phyloP scores from a whole-genome alignment of 164 flowering plant genomes.

The Houttuynia cordata region DNA sequence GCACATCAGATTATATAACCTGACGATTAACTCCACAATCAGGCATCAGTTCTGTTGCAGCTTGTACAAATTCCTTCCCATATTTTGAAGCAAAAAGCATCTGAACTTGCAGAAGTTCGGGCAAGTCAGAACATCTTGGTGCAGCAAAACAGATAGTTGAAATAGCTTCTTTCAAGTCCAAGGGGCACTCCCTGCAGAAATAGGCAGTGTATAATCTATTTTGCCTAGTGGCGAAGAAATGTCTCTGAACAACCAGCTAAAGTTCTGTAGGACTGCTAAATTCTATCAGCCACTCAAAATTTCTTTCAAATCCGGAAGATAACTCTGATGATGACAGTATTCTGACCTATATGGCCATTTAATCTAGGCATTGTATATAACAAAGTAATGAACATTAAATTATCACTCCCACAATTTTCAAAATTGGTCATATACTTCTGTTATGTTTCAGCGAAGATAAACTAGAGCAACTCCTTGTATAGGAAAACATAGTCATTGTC shows the following conservation, averaged over 20 bases:
- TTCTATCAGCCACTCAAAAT: no score
- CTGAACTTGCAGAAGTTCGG: conserved; percentile 89
- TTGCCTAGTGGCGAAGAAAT: background rate
- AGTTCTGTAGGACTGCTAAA: background rate
- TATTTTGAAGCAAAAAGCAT: conserved; percentile 66
- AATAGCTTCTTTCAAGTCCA: conserved; percentile 94
- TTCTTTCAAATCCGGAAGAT: no score
- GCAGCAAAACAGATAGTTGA: conserved; percentile 95
- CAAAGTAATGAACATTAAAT: no score
- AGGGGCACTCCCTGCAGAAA: conserved; percentile 77
- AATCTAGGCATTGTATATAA: no score
- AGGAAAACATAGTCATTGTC: no score
- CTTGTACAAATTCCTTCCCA: conserved; percentile 82
- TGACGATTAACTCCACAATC: conserved; percentile 96
- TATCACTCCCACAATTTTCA: no score
- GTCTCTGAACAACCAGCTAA: background rate
- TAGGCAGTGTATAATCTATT: background rate
- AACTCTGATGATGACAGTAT: no score
- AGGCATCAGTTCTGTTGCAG: conserved; percentile 88
- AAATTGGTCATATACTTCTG: no score
- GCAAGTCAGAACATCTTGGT: conserved; percentile 93
- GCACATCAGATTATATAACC: conserved; percentile 25
- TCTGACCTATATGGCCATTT: no score
- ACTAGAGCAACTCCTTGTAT: no score
- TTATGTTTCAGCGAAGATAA: no score